A percentile compares a stretch with the other conserved stretches of the same genome.
Conservation (phyloP, 108 stramenopile genomes). For the Aurantiochytrium sp. region DNA sequence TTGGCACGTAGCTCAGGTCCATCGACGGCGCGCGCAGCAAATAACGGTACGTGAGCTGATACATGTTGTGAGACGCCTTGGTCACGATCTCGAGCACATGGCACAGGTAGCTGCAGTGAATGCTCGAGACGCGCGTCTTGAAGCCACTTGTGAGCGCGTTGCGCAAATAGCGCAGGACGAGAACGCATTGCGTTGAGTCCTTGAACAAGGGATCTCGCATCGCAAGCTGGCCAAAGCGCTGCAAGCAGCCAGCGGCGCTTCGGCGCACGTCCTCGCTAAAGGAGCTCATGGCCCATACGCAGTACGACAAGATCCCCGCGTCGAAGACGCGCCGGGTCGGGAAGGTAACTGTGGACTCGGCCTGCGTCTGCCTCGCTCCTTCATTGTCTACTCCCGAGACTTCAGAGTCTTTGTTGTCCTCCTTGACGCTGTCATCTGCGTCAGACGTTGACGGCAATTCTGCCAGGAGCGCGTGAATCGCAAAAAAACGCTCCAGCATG, state of each 20-base stretch:
- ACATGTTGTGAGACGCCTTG: neutral
- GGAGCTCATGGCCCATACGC: neutral
- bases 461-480: neutral
- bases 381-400: neutral
- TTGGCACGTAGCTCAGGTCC: neutral
- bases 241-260: neutral
- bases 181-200: neutral
- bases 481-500: neutral
- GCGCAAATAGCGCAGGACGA: neutral
- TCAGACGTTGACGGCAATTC: neutral
- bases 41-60: neutral
- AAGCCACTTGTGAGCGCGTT: neutral
- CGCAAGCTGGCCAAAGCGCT: neutral
- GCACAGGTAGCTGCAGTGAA: neutral
- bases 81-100: neutral
- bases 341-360: neutral
- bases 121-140: neutral
- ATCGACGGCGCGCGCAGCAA: neutral
- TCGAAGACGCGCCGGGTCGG: neutral
- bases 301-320: neutral
- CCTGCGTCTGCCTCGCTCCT: neutral
- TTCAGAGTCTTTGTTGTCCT: neutral
- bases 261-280: neutral
- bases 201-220: neutral
- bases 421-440: neutral